Percentiles rank a stretch among this genome's conserved stretches.
Conservation (phyloP, 2,329 filamentous ascomycete genomes). For the Colletotrichum musicola region DNA sequence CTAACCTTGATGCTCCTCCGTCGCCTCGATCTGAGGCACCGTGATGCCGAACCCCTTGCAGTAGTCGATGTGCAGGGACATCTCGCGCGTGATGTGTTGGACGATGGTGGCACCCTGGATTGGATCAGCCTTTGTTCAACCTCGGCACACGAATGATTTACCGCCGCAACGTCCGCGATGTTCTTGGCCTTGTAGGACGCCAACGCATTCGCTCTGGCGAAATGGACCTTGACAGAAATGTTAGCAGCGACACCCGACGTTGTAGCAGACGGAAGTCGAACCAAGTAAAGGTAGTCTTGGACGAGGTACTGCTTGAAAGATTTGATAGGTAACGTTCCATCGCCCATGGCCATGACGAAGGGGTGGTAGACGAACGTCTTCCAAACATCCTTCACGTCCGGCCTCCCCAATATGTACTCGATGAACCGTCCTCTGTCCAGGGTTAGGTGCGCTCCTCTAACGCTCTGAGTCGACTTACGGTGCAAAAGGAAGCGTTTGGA, state of each 20-base stretch:
- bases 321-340: constrained; percentile 79
- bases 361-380: constrained; percentile 81
- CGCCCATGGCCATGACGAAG: constrained; percentile 82
- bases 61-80: constrained; percentile 84
- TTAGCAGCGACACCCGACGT: not conserved
- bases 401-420: constrained; percentile 82
- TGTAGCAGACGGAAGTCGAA: constrained; percentile 52
- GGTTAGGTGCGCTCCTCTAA: constrained; percentile 19
- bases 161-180: constrained; percentile 78
- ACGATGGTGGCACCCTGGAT: constrained; percentile 76
- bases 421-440: constrained; percentile 77
- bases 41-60: constrained; percentile 85
- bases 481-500: constrained; percentile 75
- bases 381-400: constrained; percentile 83
- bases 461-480: constrained; percentile 58
- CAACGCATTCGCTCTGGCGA: constrained; percentile 86
- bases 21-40: constrained; percentile 76
- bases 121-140: constrained; percentile 4
- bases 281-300: constrained; percentile 92
- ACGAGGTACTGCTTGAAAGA: constrained; percentile 91
- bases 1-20: constrained; percentile 80
- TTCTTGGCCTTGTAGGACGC: constrained; percentile 86
- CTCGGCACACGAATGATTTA: constrained; percentile 54
- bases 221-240: constrained; percentile 73
- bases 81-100: constrained; percentile 82